Base-by-base conservation (phyloP, 495 filamentous ascomycete species). In the Trichoderma reesei region DNA sequence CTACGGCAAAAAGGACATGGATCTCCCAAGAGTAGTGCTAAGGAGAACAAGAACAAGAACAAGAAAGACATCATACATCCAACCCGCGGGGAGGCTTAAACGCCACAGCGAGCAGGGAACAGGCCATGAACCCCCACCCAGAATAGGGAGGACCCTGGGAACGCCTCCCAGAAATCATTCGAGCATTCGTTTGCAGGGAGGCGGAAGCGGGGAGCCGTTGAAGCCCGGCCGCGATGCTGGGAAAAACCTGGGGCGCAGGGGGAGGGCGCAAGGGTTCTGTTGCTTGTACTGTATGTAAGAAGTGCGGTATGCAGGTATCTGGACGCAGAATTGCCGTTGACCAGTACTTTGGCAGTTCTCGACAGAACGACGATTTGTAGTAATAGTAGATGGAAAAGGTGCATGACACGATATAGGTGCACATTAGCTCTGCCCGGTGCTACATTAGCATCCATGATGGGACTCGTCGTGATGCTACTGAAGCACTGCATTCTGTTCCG, bases 191-290 rank as follows among this genome's bases (percentile, higher is more conserved):
- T 11, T n/a, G 13, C 16, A 34, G 20, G 51, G 10, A 48, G 44
- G 10, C n/a, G n/a, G 31, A 26, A 56, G 51, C 51, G 51, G 51
- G 51, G 51, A 34, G 51, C 51, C 31, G 51, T n/a, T 31, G 31
- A 34, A 56, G 51, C 20, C 31, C 31, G 51, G 20, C 51, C n/a
- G 20, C n/a, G 51, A 5, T 34, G 51, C 51, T 56, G 51, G 51
- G n/a, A n/a, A 56, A 56, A 56, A 56, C n/a, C 51, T 56, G 51
- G 51, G 51, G 51, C 51, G 44, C 44, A 48, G 44, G 44, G 44
- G 44, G n/a, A n/a, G n/a, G n/a, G n/a, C n/a, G n/a, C 16, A 26
- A 31, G 51, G 51, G 16, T n/a, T 16, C 46, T 51, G n/a, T 20
- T 20, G 20, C 46, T 51, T 18, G 46, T 16, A 14, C 13, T 44